Evolutionary conservation across 148 eudicot genomes (phyloP), one percentile per base, ranked within the genome.

Genomic region (Salicornia ramosissima): DNA sequence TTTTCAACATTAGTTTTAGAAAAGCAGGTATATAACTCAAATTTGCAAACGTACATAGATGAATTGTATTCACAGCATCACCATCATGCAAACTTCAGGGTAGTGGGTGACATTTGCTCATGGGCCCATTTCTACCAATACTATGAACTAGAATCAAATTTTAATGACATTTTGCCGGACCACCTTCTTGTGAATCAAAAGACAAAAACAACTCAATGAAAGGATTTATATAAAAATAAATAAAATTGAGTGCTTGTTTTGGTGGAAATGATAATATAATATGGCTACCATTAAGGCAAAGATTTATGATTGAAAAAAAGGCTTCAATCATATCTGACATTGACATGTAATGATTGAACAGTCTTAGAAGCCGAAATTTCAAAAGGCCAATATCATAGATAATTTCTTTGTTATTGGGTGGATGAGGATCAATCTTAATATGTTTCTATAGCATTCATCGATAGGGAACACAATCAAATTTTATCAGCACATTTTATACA

Each of bases 21-120:
- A 0, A 10, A 13, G 50, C 50, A 13, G 50, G 16, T 46, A 14
- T 19, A 46, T 13, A 46, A 3, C n/a, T n/a, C n/a, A n/a, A n/a
- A 46, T 46, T 10, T 13, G 18, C n/a, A 14, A 46, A 13, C 19
- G 18, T 46, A 19, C 50, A 13, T 46, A 14, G 16, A 46, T 46
- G n/a, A n/a, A 15, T 19, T 46, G 16, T 46, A 46, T 46, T 46
- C 50, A 46, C 24, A 45, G 55, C 55, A 65, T 26, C 22, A 7
- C n/a, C n/a, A n/a, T 8, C 24, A 28, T 26, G 54, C 36, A 65
- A 46, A 26, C 2, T 28, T 45, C 36, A 67, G 57, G 36, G 71
- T 33, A 39, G 61, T 51, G 36, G 59, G 19, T 34, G 33, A 54
- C 22, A 39, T 42, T 53, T 55, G 24, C 43, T 49, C 70, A 66